phyloP scores from a whole-genome alignment of 2,329 filamentous ascomycete genomes.

The Epicoccum nigrum region DNA sequence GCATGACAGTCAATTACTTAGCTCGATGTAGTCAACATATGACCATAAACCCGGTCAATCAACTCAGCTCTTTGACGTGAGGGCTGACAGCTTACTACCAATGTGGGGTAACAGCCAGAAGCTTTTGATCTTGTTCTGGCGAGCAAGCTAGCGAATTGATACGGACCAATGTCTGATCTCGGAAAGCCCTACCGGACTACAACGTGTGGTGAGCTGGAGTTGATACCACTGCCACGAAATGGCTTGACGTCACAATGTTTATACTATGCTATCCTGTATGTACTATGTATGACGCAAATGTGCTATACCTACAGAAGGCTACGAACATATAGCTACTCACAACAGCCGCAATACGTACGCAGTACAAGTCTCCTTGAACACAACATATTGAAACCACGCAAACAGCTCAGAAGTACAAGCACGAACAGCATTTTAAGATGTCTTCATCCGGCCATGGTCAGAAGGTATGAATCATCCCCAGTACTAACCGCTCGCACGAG shows the following conservation, averaged over 20 bases:
- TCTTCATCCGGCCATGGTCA: slow-evolving; percentile 17
- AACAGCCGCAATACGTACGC: background rate
- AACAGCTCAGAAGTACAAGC: background rate
- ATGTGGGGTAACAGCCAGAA: background rate
- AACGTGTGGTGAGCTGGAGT: background rate
- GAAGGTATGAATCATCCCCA: slow-evolving; percentile 5
- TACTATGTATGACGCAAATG: slow-evolving; percentile 22
- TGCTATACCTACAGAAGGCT: slow-evolving; percentile 14
- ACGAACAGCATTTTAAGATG: slow-evolving; percentile 1
- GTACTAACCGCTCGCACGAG: background rate
- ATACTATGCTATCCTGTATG: no score
- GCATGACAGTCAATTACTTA: no score
- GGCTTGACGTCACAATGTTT: slow-evolving; percentile 23
- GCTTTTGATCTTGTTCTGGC: background rate
- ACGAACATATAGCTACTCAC: slow-evolving; percentile 1
- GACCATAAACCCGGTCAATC: no score
- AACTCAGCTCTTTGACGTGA: background rate
- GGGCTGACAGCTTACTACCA: background rate
- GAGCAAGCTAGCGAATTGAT: background rate
- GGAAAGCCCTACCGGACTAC: slow-evolving; percentile 8
- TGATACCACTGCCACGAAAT: slow-evolving; percentile 1
- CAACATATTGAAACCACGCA: background rate
- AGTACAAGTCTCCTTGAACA: background rate
- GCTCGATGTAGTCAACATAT: no score
- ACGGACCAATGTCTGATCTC: background rate